Conservation (phyloP, 371 early-diverging fungal species). For the Haplosporangium sp. region DNA sequence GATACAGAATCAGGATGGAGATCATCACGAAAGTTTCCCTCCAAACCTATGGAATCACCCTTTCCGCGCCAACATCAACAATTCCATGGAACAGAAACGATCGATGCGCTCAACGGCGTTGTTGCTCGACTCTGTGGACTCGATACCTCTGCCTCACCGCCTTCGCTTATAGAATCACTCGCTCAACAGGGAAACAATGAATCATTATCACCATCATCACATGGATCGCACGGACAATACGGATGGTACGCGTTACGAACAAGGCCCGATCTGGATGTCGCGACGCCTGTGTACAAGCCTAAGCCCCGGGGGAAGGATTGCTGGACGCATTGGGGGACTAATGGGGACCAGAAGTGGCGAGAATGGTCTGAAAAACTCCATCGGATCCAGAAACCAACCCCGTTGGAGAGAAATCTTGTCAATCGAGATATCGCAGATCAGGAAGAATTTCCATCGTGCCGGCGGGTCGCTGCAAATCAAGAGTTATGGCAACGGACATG, state of each 20-base stretch:
- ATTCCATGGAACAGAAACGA: constrained; percentile 46
- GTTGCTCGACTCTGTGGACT: constrained; percentile 34
- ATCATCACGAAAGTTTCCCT: constrained; percentile 1
- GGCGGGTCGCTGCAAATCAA: constrained; percentile 24
- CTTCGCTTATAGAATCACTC: neutral
- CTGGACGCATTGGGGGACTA: constrained; percentile 36
- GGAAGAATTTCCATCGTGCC: constrained; percentile 34
- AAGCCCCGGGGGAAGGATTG: constrained; percentile 24
- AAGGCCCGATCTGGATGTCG: constrained; percentile 31
- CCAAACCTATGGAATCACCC: constrained; percentile 22
- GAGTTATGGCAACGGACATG: constrained; percentile 36
- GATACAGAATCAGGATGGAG: neutral
- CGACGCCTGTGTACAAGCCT: constrained; percentile 18
- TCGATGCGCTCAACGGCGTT: constrained; percentile 42
- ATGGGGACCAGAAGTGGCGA: constrained; percentile 29
- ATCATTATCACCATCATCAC: neutral
- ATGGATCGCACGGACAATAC: neutral
- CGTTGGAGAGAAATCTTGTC: constrained; percentile 18
- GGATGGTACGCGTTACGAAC: constrained; percentile 33
- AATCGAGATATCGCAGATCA: neutral
- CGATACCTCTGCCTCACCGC: constrained; percentile 1
- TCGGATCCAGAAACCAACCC: constrained; percentile 21
- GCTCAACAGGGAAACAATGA: neutral
- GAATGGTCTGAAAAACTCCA: constrained; percentile 28
- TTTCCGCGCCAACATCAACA: constrained; percentile 37